Percentiles rank a stretch among this genome's conserved stretches.
These are phyloP conservation scores for Yamadazyma oceani DNA, from an alignment of 1,139 yeast genomes.

Conservation along the genomic window DNA sequence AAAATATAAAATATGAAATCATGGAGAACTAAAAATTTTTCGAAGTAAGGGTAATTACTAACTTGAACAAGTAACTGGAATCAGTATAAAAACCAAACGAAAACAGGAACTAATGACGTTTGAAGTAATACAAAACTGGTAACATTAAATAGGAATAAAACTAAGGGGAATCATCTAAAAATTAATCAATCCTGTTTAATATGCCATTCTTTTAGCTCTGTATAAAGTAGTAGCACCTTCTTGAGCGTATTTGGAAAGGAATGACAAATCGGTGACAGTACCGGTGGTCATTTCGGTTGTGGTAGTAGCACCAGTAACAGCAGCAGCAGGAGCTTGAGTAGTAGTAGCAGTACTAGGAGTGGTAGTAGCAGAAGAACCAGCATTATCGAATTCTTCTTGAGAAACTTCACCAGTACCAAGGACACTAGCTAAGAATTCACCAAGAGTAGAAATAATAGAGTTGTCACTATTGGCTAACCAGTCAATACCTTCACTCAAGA, in stretches of 20 bases:
- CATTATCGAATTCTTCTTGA: slow-evolving; percentile 27
- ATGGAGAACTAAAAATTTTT: slow-evolving; percentile 1
- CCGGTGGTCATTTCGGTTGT: slow-evolving; percentile 20
- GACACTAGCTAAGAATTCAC: slow-evolving; percentile 24
- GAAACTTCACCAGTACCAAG: slow-evolving; percentile 29
- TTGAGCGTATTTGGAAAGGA: slow-evolving; percentile 18
- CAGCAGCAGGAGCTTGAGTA: slow-evolving; percentile 13
- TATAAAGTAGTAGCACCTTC: slow-evolving; percentile 21
- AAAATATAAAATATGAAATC: slow-evolving; percentile 1
- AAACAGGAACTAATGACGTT: not conserved
- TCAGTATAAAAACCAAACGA: slow-evolving; percentile 1
- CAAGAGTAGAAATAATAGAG: slow-evolving; percentile 14
- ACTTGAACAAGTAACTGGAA: no score
- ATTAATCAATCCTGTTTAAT: slow-evolving; percentile 15
- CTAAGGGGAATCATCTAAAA: not conserved
- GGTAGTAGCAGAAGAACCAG: slow-evolving; percentile 21
- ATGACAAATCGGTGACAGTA: slow-evolving; percentile 15
- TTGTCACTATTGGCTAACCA: slow-evolving; percentile 35
- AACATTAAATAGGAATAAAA: not conserved
- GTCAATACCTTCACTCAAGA: slow-evolving; percentile 31
- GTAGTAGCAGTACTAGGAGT: slow-evolving; percentile 15
- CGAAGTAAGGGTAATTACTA: not conserved
- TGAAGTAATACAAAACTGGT: slow-evolving; percentile 1
- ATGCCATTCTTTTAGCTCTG: slow-evolving; percentile 22
- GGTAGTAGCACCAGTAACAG: slow-evolving; percentile 10